These are phyloP conservation scores for Globisporangium cystogenes DNA, from an alignment of 352 stramenopile species.

Conservation along the genomic window DNA sequence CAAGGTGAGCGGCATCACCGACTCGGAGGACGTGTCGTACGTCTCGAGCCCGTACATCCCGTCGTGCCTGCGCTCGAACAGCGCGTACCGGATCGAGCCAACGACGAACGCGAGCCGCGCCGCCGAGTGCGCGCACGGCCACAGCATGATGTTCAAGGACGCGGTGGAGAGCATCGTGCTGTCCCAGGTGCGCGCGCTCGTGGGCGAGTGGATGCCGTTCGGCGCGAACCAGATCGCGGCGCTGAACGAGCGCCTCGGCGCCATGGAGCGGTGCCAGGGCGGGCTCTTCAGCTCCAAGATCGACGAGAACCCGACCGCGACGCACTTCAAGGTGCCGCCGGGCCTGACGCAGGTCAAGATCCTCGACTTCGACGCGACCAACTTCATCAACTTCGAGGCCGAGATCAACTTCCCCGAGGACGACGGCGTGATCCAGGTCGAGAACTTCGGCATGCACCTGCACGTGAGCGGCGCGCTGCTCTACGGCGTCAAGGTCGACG, in stretches of 20 bases:
- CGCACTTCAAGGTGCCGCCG: constrained; percentile 83
- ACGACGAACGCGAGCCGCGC: constrained; percentile 93
- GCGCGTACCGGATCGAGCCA: constrained; percentile 80
- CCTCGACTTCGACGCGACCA: constrained; percentile 95
- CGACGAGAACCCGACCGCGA: constrained; percentile 81
- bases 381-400: constrained; percentile 98
- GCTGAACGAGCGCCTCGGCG: constrained; percentile 94
- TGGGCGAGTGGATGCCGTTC: constrained; percentile 97
- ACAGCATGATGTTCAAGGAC: constrained; percentile 90
- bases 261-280: constrained; percentile 94
- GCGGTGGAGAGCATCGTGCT: constrained; percentile 94
- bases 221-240: constrained; percentile 96
- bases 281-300: constrained; percentile 95
- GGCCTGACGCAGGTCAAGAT: constrained; percentile 97
- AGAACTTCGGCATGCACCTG: constrained; percentile 94
- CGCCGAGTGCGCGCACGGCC: constrained; percentile 82
- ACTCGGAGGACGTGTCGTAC: constrained; percentile 97
- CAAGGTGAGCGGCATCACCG: constrained; percentile 92
- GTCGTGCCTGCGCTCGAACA: constrained; percentile 92
- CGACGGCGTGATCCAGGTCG: constrained; percentile 92
- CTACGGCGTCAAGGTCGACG: constrained; percentile 91
- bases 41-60: constrained; percentile 96
- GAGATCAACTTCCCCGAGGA: constrained; percentile 96
- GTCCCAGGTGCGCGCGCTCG: constrained; percentile 94
- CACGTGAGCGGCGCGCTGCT: constrained; percentile 68